Conservation (phyloP, 2,329 filamentous ascomycete species). For the Botrytis tulipae region DNA sequence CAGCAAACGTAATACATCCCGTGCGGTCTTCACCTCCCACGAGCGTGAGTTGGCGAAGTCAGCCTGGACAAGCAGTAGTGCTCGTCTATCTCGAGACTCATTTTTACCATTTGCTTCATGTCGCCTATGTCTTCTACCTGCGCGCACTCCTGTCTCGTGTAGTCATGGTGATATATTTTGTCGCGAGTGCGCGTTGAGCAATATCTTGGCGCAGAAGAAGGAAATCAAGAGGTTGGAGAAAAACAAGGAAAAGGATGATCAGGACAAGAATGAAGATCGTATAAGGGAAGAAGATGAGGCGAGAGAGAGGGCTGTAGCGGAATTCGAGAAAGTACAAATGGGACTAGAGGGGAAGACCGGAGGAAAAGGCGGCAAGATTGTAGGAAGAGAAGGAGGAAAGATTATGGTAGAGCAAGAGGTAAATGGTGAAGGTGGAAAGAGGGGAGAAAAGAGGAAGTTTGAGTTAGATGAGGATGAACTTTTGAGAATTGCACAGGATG, state of each 20-base stretch:
- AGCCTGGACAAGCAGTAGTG: conserved; percentile 77
- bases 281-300: conserved; percentile 67
- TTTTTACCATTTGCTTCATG: conserved; percentile 91
- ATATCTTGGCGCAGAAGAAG: conserved; percentile 86
- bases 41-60: conserved; percentile 80
- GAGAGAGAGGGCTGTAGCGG: conserved; percentile 65
- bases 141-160: conserved; percentile 81
- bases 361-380: conserved; percentile 38
- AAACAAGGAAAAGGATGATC: conserved; percentile 57
- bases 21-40: conserved; percentile 90
- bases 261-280: conserved; percentile 60
- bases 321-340: conserved; percentile 84
- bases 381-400: conserved; percentile 45
- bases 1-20: conserved; percentile 85
- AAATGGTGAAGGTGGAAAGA: conserved; percentile 32
- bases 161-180: conserved; percentile 87
- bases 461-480: conserved; percentile 77
- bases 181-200: conserved; percentile 86
- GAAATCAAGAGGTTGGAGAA: conserved; percentile 83
- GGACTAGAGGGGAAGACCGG: conserved; percentile 50
- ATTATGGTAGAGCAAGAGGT: conserved; percentile 43
- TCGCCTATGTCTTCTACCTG: conserved; percentile 78
- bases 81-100: conserved; percentile 84
- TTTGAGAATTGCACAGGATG: conserved; percentile 64
- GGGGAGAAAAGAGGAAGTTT: conserved; percentile 69